Evolutionary conservation across 2,329 filamentous ascomycete species (phyloP).

Genomic region (Colletotrichum neosansevieriae): DNA sequence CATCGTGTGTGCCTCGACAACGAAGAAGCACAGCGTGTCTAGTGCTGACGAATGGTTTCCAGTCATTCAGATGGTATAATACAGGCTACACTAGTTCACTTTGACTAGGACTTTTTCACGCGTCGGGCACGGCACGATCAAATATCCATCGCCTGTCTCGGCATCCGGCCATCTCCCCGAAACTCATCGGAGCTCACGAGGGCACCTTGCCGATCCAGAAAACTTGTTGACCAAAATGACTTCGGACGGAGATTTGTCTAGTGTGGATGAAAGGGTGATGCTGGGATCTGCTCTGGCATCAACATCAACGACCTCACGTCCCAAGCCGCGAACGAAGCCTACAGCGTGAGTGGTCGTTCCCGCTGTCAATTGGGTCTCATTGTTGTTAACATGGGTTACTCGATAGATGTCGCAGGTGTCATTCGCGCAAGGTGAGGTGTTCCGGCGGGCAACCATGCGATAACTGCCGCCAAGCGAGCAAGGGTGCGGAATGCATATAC

Average conservation of each 20-base stretch:
- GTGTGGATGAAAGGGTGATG: conserved; percentile 19
- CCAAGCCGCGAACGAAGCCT: conserved; percentile 36
- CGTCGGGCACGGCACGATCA: neutral
- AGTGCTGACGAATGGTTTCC: neutral
- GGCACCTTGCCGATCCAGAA: conserved; percentile 6
- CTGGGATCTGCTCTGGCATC: neutral
- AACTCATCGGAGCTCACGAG: conserved; percentile 13
- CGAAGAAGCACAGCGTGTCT: neutral
- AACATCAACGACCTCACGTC: neutral
- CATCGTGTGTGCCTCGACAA: neutral
- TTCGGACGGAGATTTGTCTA: conserved; percentile 30
- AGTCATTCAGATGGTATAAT: neutral
- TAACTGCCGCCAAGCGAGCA: conserved; percentile 48
- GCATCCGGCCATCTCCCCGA: conserved; percentile 17
- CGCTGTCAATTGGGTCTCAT: too few relatives aligned
- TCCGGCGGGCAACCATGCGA: conserved; percentile 50
- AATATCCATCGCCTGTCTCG: conserved; percentile 5
- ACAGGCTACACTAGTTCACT: neutral
- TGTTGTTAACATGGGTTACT: conserved; percentile 7
- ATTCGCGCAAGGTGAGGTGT: conserved; percentile 51
- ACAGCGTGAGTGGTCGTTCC: conserved; percentile 34
- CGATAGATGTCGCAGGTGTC: conserved; percentile 49
- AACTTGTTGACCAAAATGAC: conserved; percentile 14
- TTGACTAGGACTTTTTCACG: too few relatives aligned
- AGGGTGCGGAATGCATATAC: conserved; percentile 49